Base-by-base conservation (phyloP, 2,329 filamentous ascomycete species). In the Verticillium tricorpus region DNA sequence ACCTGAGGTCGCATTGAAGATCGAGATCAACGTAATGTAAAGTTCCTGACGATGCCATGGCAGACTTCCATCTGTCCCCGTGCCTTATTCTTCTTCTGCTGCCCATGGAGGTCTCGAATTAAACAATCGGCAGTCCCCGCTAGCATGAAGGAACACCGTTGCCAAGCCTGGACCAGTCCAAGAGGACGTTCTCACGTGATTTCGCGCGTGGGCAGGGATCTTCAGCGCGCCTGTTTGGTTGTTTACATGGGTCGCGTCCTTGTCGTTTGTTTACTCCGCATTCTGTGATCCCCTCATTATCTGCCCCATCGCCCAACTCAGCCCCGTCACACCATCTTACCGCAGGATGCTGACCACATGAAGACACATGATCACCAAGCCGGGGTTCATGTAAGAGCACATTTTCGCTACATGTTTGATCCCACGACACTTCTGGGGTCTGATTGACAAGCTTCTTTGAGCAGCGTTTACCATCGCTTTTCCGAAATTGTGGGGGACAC, bases 161-260 rank as follows among this genome's bases (percentile, higher is more conserved):
- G 32, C 28, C 54, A 17, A 35, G 28, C 12, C 22, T 2, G 2
- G 28, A 32, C 28, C 31, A 31, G 19, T 15, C 55, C 32, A 12
- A 35, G 45, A 22, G 25, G 14, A 57, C n/a, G 35, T 11, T 37
- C 11, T 2, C 63, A 64, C 63, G 62, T 64, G 63, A 64, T 28
- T 59, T 64, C 63, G 63, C 63, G 63, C 37, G 22, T 17, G 14
- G 55, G 37, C 61, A 56, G 50, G 61, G 63, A 19, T 56, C 22
- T 56, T 17, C 25, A 32, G 19, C 28, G 45, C 60, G 57, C 56
- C 59, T 59, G 59, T 57, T 61, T 59, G 22, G 61, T 60, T 64
- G 59, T 64, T 64, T 59, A 64, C 63, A 64, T 61, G 63, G 61
- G 56, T 64, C 63, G 63, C 63, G 63, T 57, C 37, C 22, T 56